These are phyloP conservation scores for Sclerotinia sclerotiorum DNA, from an alignment of 2,329 filamentous ascomycete genomes.

Conservation along the genomic window DNA sequence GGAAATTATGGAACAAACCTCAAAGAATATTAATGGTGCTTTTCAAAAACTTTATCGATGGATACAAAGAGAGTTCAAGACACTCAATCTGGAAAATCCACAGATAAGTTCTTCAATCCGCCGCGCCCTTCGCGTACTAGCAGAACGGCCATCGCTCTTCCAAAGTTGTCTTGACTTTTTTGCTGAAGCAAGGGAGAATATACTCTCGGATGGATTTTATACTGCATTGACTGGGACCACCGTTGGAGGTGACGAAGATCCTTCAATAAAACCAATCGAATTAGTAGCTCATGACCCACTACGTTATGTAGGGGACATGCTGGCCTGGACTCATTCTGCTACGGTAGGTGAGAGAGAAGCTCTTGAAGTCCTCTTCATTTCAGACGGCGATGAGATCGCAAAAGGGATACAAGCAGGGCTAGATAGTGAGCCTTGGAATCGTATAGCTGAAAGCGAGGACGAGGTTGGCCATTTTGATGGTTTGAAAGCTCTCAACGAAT, in stretches of 20 bases:
- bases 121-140: slow-evolving; percentile 78
- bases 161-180: slow-evolving; percentile 93
- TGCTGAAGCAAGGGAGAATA: slow-evolving; percentile 82
- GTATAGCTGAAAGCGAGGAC: slow-evolving; percentile 58
- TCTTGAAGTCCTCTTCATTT: slow-evolving; percentile 85
- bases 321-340: slow-evolving; percentile 94
- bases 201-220: slow-evolving; percentile 86
- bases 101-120: slow-evolving; percentile 86
- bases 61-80: slow-evolving; percentile 92
- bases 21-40: slow-evolving; percentile 79
- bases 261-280: slow-evolving; percentile 83
- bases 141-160: slow-evolving; percentile 86
- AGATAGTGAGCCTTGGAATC: slow-evolving; percentile 81
- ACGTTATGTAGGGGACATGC: slow-evolving; percentile 93
- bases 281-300: slow-evolving; percentile 88
- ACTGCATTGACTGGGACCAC: slow-evolving; percentile 76
- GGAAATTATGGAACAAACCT: slow-evolving; percentile 88
- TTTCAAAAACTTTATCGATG: slow-evolving; percentile 96
- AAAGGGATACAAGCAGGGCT: slow-evolving; percentile 77
- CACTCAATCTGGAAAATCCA: slow-evolving; percentile 87
- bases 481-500: slow-evolving; percentile 74
- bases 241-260: slow-evolving; percentile 57
- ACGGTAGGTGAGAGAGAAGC: slow-evolving; percentile 93
- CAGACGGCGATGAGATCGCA: slow-evolving; percentile 84
- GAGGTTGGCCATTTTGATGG: slow-evolving; percentile 69